Evolutionary conservation across 75 land plant species (phyloP).

Genomic region (Picea sitchensis): DNA sequence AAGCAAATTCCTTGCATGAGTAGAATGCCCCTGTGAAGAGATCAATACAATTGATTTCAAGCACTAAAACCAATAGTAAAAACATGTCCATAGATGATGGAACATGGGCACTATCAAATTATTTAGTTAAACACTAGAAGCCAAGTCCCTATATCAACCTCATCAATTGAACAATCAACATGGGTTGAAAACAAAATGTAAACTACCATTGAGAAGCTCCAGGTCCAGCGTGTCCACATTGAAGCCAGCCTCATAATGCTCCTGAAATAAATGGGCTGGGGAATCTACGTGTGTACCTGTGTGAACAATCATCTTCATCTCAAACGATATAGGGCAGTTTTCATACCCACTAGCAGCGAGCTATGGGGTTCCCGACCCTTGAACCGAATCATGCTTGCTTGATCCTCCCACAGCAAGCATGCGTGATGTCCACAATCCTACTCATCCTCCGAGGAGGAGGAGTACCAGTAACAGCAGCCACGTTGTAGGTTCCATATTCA

Average conservation of each 20-base stretch:
- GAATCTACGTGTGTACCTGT: slow-evolving; percentile 97
- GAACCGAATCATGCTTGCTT: neutral
- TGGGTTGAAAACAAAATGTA: neutral
- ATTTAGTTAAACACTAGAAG: no score
- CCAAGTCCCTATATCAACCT: no score
- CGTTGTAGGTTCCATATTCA: neutral
- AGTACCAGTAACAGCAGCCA: neutral
- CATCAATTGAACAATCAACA: no score
- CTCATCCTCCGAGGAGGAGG: neutral
- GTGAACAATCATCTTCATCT: slow-evolving; percentile 69
- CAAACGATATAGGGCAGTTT: slow-evolving; percentile 70
- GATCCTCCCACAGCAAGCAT: neutral
- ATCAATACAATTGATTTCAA: no score
- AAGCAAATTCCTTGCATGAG: no score
- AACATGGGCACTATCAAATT: no score
- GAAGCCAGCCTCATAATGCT: slow-evolving; percentile 74
- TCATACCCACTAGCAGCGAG: slow-evolving; percentile 32
- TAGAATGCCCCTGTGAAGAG: no score
- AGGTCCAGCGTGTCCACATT: slow-evolving; percentile 87
- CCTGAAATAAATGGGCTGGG: slow-evolving; percentile 78
- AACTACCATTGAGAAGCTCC: slow-evolving; percentile 62
- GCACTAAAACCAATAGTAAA: no score
- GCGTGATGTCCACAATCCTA: neutral
- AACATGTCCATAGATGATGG: no score
- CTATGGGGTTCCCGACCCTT: neutral